Evolutionary conservation across 306 rosid species (phyloP), one percentile per base, ranked within the genome.

Genomic region (Hippophae tibetana): DNA sequence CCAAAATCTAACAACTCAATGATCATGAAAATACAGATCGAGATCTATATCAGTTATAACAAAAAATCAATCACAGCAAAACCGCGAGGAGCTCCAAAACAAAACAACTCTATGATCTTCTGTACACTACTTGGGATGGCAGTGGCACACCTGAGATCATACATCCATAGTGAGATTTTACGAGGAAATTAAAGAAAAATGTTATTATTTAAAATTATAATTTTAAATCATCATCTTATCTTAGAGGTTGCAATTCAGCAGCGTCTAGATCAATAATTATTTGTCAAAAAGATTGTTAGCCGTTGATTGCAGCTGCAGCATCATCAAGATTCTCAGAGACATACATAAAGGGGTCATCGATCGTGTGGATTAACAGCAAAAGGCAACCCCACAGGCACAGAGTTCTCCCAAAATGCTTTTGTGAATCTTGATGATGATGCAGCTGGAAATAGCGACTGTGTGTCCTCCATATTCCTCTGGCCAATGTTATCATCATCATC

Each of bases 401-500:
- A 52, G 60, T 55, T 52, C 65, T 11, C 43, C 23, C 65, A 14
- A 52, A 42, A 23, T 10, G 25, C 25, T 10, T 31, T 51, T 86
- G 95, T 68, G 97, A 89, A 89, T 86, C 97, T 79, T 89, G 94
- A 89, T 74, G 93, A 80, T 86, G 95, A 93, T 86, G 84, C 97
- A 89, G 75, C 74, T 53, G 90, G 87, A 63, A 82, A 70, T 62
- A 86, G 67, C 73, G 84, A 74, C 95, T 81, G 64, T 51, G 62
- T 44, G 38, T 42, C 13, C n/a, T 57, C 47, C 50, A 27, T 47
- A 70, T 69, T 49, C 69, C 13, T 10, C 43, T 31, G 38, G 38
- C 38, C 38, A 38, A n/a, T 40, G 42, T 14, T 18, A 7, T 18
- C 27, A 54, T 25, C 57, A 54, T 51, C 26, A 6, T 52, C 65